phyloP scores from a whole-genome alignment of 805 yeast genomes.

The Candida namnaoensis region DNA sequence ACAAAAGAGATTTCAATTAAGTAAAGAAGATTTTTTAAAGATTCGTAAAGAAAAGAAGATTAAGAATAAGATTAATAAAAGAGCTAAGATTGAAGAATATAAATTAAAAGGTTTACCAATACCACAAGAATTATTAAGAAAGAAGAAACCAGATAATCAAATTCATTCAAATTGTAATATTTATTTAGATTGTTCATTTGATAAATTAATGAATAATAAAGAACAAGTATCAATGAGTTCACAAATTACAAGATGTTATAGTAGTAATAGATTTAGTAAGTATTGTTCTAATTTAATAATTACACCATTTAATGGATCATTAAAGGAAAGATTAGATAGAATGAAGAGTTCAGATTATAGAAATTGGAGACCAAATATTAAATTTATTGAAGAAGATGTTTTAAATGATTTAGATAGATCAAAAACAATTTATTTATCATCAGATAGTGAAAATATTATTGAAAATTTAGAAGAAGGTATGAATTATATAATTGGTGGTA shows the following conservation, averaged over 20 bases:
- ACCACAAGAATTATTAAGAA: constrained; percentile 31
- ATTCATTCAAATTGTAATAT: constrained; percentile 39
- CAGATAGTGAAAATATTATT: constrained; percentile 73
- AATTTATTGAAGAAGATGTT: constrained; percentile 27
- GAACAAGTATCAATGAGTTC: constrained; percentile 61
- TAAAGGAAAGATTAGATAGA: constrained; percentile 62
- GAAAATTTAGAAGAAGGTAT: constrained; percentile 54
- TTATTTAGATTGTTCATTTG: constrained; percentile 86
- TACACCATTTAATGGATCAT: constrained; percentile 55
- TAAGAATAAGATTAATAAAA: constrained; percentile 29
- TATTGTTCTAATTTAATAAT: constrained; percentile 51
- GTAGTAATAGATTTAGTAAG: constrained; percentile 59
- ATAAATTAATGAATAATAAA: constrained; percentile 77
- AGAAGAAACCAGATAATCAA: constrained; percentile 31
- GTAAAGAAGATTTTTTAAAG: constrained; percentile 50
- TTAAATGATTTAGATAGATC: constrained; percentile 22
- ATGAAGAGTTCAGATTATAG: constrained; percentile 44
- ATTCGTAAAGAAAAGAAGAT: constrained; percentile 48
- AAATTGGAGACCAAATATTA: constrained; percentile 56
- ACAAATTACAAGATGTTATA: constrained; percentile 77
- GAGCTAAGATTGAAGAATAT: constrained; percentile 25
- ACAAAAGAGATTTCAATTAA: constrained; percentile 49
- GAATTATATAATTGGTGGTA: constrained; percentile 90
- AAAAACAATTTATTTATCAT: constrained; percentile 63
- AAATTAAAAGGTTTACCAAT: constrained; percentile 29